Base-by-base conservation (phyloP, 495 filamentous ascomycete genomes). In the Penicillium egyptiacum region DNA sequence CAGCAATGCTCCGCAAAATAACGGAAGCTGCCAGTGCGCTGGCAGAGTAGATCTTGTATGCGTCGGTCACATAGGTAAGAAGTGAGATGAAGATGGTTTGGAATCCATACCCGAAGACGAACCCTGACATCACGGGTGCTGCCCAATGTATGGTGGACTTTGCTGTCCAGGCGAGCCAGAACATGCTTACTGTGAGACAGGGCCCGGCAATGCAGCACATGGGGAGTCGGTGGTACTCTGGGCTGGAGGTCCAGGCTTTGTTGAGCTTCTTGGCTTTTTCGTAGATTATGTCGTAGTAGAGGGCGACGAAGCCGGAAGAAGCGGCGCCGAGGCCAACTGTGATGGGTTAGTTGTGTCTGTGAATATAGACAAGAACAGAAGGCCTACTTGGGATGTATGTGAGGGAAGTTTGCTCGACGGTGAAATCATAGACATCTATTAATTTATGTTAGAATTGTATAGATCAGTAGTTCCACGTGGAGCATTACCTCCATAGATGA, bases 21-120 rank as follows among this genome's bases (percentile, higher is more conserved):
- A 80, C 81, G 1, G 85, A 80, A 0, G 86, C 87, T 0, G 89
- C 87, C 61, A 88, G 76, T 2, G 88, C 89, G 19, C 78, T 83
- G 4, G 88, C 88, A 1, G 89, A 75, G 35, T 84, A 90, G 50
- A 87, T 81, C 50, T 83, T 81, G 69, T 92, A 91, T 10, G 88
- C 88, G 63, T 92, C 89, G 11, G 87, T 86, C 42, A 92, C 75
- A 56, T 92, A 92, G 58, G 89, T 92, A 10, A 91, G 70, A 25
- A 88, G 79, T 0, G 85, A 82, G 41, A 86, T 85, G 67, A 89
- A 90, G 17, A 85, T 81, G 17, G 83, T 73, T 9, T 83, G 73
- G 66, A 87, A 90, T 8, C 86, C 88, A 30, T 85, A 74, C 17
- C 89, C 89, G 59, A 90, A 91, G 2, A 85, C 71, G 10, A 90